These are phyloP conservation scores for Tagetes patula DNA, from an alignment of 129 eudicot species.

Conservation along the genomic window DNA sequence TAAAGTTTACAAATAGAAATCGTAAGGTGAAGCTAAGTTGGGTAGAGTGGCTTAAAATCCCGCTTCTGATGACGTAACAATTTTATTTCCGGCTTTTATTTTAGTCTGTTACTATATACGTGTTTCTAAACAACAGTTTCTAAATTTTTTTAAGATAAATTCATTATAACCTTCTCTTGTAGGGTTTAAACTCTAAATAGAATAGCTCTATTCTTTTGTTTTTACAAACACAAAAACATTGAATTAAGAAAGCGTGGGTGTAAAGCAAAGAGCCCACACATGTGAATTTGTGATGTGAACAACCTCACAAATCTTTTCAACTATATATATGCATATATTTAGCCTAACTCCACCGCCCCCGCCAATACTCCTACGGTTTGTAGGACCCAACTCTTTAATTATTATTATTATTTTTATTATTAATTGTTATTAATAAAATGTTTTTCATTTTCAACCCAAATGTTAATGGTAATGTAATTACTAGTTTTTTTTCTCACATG, in stretches of 20 bases:
- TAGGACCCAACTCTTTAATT: constrained; percentile 9
- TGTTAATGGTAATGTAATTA: background rate
- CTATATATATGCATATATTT: background rate
- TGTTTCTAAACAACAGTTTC: no score
- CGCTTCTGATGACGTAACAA: no score
- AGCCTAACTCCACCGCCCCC: constrained; percentile 16
- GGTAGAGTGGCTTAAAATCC: no score
- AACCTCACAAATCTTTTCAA: constrained; percentile 22
- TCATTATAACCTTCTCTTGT: no score
- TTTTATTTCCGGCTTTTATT: no score
- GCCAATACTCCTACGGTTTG: constrained; percentile 15
- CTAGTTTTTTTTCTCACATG: background rate
- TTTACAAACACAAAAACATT: background rate
- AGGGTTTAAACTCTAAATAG: no score
- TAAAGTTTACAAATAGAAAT: no score
- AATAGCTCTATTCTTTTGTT: no score
- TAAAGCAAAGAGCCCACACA: constrained; percentile 30
- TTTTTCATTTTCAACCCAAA: background rate
- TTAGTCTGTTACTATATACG: no score
- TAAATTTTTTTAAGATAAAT: no score
- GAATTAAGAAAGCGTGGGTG: constrained; percentile 29
- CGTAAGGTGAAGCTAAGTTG: no score
- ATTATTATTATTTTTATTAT: background rate
- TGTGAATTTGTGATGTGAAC: constrained; percentile 3
- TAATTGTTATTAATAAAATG: background rate